A percentile compares a stretch with the other conserved stretches of the same genome.
These are phyloP conservation scores for Barbatosphaeria neglecta DNA, from an alignment of 495 filamentous ascomycete genomes.

Conservation along the genomic window DNA sequence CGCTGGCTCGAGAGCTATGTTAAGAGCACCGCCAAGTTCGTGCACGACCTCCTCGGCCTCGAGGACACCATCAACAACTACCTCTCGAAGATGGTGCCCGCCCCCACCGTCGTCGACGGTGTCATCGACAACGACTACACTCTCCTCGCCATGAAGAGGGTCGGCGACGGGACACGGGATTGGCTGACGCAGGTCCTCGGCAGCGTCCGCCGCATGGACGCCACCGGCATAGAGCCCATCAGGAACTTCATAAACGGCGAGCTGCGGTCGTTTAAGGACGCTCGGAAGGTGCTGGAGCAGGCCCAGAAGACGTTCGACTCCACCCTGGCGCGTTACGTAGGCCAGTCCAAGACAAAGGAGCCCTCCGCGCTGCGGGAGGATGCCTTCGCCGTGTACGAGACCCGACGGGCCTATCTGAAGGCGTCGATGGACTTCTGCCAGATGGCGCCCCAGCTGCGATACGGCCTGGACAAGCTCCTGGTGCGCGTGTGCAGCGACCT, in stretches of 20 bases:
- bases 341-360: constrained; percentile 87
- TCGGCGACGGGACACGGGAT: constrained; percentile 74
- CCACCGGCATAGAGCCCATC: constrained; percentile 69
- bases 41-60: constrained; percentile 57
- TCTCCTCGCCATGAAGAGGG: constrained; percentile 67
- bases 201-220: constrained; percentile 63
- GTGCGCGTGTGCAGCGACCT: constrained; percentile 75
- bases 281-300: constrained; percentile 59
- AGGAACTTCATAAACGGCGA: constrained; percentile 63
- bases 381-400: constrained; percentile 91
- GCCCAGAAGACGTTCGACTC: constrained; percentile 75
- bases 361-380: constrained; percentile 83
- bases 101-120: constrained; percentile 61
- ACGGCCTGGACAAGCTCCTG: constrained; percentile 71
- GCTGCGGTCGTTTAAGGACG: constrained; percentile 51
- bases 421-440: constrained; percentile 90
- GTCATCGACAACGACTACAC: constrained; percentile 94
- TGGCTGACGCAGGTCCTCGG: constrained; percentile 70
- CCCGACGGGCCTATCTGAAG: constrained; percentile 80
- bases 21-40: constrained; percentile 64
- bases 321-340: constrained; percentile 64
- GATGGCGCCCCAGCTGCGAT: constrained; percentile 68
- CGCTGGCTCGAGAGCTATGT: constrained; percentile 86
- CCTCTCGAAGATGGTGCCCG: constrained; percentile 56
- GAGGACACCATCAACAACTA: constrained; percentile 64